phyloP scores from a whole-genome alignment of 116 monocot species.

The Zostera marina region DNA sequence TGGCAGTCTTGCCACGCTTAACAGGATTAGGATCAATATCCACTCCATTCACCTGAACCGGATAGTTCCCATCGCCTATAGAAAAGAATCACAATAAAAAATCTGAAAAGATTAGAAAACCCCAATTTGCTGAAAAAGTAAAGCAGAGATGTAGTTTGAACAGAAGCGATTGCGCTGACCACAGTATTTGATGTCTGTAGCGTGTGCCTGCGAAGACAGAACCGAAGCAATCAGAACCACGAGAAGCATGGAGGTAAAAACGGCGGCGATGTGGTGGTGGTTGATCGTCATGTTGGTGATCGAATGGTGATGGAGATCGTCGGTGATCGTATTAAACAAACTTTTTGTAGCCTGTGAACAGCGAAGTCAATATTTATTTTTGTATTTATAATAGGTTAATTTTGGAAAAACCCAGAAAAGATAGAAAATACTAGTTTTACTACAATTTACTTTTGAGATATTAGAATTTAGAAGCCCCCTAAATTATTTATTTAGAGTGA shows the following conservation, averaged over 20 bases:
- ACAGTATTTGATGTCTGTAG: neutral
- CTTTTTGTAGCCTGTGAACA: too few relatives aligned
- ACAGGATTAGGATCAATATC: constrained; percentile 28
- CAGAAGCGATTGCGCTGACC: neutral
- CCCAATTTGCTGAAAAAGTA: neutral
- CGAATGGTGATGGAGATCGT: too few relatives aligned
- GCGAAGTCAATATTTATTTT: too few relatives aligned
- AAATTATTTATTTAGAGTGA: too few relatives aligned
- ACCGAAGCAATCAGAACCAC: neutral
- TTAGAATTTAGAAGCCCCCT: too few relatives aligned
- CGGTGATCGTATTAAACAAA: too few relatives aligned
- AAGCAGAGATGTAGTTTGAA: neutral
- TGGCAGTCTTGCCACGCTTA: constrained; percentile 16
- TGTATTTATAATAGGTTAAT: too few relatives aligned
- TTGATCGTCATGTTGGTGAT: neutral
- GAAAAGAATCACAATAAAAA: neutral
- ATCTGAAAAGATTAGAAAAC: neutral
- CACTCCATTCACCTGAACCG: constrained; percentile 19
- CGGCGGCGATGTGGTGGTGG: neutral
- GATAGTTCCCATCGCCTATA: constrained; percentile 12
- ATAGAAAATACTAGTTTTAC: too few relatives aligned
- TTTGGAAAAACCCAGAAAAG: too few relatives aligned
- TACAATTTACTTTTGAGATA: too few relatives aligned
- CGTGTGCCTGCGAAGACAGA: neutral
- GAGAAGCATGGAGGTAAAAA: neutral